Evolutionary conservation across 192 early-diverging fungal genomes (phyloP).

Genomic region (Rhizophagus clarus): DNA sequence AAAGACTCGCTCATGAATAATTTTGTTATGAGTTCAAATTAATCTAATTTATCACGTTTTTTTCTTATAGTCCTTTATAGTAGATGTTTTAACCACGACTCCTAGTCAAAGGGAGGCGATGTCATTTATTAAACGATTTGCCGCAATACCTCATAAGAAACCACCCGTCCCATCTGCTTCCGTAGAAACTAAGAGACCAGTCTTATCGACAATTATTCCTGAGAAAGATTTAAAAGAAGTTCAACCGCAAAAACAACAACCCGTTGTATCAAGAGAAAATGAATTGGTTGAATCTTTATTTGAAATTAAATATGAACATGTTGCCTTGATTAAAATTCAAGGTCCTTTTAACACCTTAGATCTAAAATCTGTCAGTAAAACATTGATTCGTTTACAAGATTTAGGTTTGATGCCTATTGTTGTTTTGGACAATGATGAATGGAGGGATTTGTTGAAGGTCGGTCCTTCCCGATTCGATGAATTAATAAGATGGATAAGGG

Average conservation of each 20-base stretch:
- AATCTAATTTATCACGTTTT: background rate
- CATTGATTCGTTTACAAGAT: slow-evolving; percentile 65
- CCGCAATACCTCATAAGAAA: slow-evolving; percentile 10
- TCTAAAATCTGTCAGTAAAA: slow-evolving; percentile 49
- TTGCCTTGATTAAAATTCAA: slow-evolving; percentile 63
- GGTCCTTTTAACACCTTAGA: slow-evolving; percentile 47
- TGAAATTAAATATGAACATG: slow-evolving; percentile 46
- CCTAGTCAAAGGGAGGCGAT: slow-evolving; percentile 65
- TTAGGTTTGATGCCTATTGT: slow-evolving; percentile 67
- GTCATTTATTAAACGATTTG: slow-evolving; percentile 64
- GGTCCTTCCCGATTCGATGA: slow-evolving; percentile 24
- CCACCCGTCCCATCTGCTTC: background rate
- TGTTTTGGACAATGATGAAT: slow-evolving; percentile 60
- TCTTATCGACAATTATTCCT: slow-evolving; percentile 4
- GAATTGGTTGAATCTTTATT: slow-evolving; percentile 49
- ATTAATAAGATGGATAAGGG: slow-evolving; percentile 46
- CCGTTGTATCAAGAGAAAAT: slow-evolving; percentile 11
- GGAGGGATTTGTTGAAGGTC: slow-evolving; percentile 37
- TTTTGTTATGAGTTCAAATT: background rate
- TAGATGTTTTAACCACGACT: slow-evolving; percentile 59
- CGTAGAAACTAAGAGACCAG: background rate
- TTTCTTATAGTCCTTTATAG: slow-evolving; percentile 55
- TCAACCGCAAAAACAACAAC: background rate
- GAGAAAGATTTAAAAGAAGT: background rate
- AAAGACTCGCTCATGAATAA: too few relatives aligned